Evolutionary conservation across 805 yeast genomes (phyloP).

Genomic region (Komagataella mondaviorum): DNA sequence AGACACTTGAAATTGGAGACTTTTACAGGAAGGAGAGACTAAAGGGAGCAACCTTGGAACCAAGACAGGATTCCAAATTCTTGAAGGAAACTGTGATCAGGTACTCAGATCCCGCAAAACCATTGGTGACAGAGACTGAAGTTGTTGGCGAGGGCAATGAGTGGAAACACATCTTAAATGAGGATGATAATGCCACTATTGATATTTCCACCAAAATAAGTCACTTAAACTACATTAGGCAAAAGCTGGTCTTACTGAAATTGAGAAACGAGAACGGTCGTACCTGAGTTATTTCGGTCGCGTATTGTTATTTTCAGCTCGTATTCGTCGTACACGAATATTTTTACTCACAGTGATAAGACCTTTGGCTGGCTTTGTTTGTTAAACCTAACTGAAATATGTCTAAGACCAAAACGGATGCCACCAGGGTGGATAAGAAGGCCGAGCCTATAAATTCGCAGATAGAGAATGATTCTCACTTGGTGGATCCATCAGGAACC

Average conservation of each 20-base stretch:
- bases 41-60: constrained; percentile 19
- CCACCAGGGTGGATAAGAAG: background rate
- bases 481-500: background rate
- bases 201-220: background rate
- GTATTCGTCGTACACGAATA: background rate
- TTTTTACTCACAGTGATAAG: no score
- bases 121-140: constrained; percentile 16
- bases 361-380: background rate
- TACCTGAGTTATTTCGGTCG: background rate
- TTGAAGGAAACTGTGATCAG: constrained; percentile 9
- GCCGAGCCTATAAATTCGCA: background rate
- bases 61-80: constrained; percentile 5
- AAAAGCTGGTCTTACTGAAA: background rate
- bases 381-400: background rate
- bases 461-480: background rate
- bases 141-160: constrained; percentile 13
- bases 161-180: constrained; percentile 15
- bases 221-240: background rate
- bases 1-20: constrained; percentile 25
- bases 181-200: background rate
- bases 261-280: background rate
- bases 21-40: constrained; percentile 15
- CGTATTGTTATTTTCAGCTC: background rate
- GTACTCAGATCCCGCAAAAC: constrained; percentile 3
- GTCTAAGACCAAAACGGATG: background rate